phyloP scores from a whole-genome alignment of 306 rosid species.

The Gastrolobium bilobum region DNA sequence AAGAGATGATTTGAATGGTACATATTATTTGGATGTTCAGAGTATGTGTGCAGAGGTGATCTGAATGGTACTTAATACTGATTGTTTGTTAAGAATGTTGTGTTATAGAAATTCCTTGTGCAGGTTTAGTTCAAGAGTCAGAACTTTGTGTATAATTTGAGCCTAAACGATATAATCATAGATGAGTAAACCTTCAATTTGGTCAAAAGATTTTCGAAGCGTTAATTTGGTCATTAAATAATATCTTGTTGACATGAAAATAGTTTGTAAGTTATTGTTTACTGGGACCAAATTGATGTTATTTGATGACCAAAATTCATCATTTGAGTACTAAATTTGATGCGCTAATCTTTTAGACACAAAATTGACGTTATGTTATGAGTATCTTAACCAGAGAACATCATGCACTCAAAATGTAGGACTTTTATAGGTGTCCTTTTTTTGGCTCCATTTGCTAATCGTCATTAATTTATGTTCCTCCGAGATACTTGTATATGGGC shows the following conservation, averaged over 20 bases:
- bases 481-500: not conserved
- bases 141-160: not conserved
- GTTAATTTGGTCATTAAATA: no score
- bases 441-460: not conserved
- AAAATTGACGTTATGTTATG: no score
- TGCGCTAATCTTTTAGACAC: no score
- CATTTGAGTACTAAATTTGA: no score
- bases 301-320: no score
- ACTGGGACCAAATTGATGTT: no score
- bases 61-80: not conserved
- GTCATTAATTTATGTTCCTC: no score
- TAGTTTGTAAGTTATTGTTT: no score
- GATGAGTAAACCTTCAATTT: constrained; percentile 1
- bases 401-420: no score
- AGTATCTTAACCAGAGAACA: no score
- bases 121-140: not conserved
- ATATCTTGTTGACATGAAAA: no score
- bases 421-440: no score
- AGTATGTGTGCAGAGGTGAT: not conserved
- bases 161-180: not conserved
- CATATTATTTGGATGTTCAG: not conserved
- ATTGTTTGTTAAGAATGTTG: constrained; percentile 15
- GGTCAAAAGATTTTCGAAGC: not conserved
- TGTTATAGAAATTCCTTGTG: not conserved
- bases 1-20: not conserved